phyloP scores from a whole-genome alignment of 306 rosid species.

The Vigna angularis region DNA sequence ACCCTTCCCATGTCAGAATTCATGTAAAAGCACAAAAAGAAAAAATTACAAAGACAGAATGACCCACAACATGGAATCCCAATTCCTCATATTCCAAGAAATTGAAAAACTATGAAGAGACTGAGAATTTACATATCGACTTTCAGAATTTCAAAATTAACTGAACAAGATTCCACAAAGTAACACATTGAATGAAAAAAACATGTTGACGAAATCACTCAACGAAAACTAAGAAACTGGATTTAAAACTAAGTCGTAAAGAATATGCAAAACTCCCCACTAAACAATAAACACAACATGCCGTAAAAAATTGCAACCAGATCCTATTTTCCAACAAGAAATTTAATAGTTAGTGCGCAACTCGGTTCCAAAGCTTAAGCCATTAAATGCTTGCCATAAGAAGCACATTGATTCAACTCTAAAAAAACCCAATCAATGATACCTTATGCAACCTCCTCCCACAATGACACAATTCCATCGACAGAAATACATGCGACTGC shows the following conservation, averaged over 20 bases:
- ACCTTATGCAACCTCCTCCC: constrained; percentile 91
- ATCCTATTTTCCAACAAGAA: neutral
- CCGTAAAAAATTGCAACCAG: neutral
- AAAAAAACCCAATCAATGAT: constrained; percentile 21
- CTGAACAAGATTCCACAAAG: neutral
- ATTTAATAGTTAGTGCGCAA: neutral
- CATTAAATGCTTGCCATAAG: neutral
- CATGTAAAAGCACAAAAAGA: neutral
- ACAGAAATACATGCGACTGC: constrained; percentile 75
- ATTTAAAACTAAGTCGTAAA: neutral
- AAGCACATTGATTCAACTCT: neutral
- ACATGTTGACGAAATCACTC: neutral
- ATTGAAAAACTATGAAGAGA: constrained; percentile 47
- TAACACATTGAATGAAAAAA: neutral
- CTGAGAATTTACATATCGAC: constrained; percentile 59
- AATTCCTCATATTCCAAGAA: too few relatives aligned
- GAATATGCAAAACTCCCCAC: neutral
- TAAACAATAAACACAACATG: constrained; percentile 19
- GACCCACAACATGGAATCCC: neutral
- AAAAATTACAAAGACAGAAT: neutral
- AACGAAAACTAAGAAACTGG: neutral
- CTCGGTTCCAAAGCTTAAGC: neutral
- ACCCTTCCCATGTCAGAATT: constrained; percentile 36
- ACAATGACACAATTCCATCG: constrained; percentile 75
- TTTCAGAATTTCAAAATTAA: constrained; percentile 4